Percentiles rank a stretch among this genome's conserved stretches.
Evolutionary conservation across 139 green algal species (phyloP).

Genomic region (Chlorella sp.): DNA sequence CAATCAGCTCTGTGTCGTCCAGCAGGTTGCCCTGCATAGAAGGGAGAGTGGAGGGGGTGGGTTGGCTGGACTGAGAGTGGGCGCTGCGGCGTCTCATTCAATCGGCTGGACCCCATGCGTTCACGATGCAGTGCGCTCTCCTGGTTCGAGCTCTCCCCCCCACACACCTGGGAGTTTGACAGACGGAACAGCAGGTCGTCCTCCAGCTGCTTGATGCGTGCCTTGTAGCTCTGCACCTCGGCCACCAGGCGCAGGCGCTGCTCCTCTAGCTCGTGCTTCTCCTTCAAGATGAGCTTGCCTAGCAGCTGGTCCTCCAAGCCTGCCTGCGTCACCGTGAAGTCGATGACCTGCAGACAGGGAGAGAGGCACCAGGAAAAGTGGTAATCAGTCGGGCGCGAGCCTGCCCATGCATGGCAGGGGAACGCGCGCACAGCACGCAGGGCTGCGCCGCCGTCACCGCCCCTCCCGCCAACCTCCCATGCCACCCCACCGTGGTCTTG

Average conservation of each 20-base stretch:
- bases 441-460: background rate
- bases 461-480: background rate
- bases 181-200: conserved; percentile 91
- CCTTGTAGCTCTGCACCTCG: conserved; percentile 92
- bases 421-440: no score
- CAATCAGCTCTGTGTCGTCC: conserved; percentile 95
- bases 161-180: conserved; percentile 69
- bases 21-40: conserved; percentile 96
- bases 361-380: background rate
- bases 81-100: no score
- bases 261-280: conserved; percentile 96
- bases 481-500: conserved; percentile 33
- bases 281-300: conserved; percentile 91
- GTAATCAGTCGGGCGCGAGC: no score
- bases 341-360: conserved; percentile 61
- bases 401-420: no score
- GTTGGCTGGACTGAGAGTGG: no score
- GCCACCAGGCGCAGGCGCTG: conserved; percentile 86
- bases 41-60: no score
- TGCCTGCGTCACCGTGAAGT: conserved; percentile 94
- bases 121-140: no score
- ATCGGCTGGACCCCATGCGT: no score
- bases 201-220: conserved; percentile 95
- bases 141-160: no score
- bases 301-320: conserved; percentile 97